Evolutionary conservation across 352 stramenopile genomes (phyloP), one percentile per base, ranked within the genome.

Genomic region (Phytopythium cucurbitacearum): DNA sequence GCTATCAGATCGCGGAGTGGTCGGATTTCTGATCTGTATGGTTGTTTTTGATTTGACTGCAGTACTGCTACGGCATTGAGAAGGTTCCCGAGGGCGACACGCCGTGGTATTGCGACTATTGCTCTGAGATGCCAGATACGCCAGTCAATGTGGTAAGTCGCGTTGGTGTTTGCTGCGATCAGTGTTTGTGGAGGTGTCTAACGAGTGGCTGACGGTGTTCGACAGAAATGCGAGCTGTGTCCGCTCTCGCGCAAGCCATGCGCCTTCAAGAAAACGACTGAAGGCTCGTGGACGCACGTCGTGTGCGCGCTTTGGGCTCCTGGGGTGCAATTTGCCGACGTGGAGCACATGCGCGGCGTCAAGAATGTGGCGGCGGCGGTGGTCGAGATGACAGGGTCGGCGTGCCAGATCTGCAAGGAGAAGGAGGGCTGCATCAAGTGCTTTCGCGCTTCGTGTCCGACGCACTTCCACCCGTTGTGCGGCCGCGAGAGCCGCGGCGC

Each of bases 21-120:
- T 32, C 9, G 51, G 6, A 43, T 55, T 51, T 53, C 56, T 44
- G 4, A 38, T 60, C 28, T 51, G 53, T 59, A 9, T 55, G 48
- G 57, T 42, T n/a, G n/a, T n/a, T n/a, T n/a, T n/a, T n/a, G n/a
- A n/a, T n/a, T n/a, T 42, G 3, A 10, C 16, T 34, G 40, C 58
- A 94, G 85, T 95, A 91, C 61, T 95, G 85, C 65, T 95, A 93
- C 58, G 85, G 85, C 7, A 94, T 95, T 49, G 71, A 82, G 10
- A 64, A 71, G 41, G 80, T 95, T 2, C 85, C 85, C 0, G 81
- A 91, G 53, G 84, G 82, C 37, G 85, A 95, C 33, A 69, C 73
- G 13, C 85, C 85, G 16, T 95, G 85, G 85, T 93, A 85, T 43
- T 95, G 85, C 57, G 85, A 95, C 51, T 87, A 73, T 46, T 95